Evolutionary conservation across 768 basidiomycete species (phyloP).

Genomic region (Leccinum rimulosum): DNA sequence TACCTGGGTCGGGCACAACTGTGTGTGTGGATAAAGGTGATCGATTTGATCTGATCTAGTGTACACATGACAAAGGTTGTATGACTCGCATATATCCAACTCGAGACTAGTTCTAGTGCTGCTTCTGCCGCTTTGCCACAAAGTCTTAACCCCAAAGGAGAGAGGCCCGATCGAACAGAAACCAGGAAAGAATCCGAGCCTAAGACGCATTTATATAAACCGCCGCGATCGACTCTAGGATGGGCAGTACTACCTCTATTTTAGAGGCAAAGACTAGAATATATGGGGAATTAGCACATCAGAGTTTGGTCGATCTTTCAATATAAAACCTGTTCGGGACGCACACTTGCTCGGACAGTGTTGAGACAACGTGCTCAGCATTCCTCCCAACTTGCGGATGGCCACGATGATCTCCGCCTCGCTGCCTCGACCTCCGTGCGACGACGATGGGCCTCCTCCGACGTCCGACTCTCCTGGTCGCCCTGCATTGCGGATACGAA

Average conservation of each 20-base stretch:
- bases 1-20: background rate
- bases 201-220: background rate
- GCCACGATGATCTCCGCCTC: constrained; percentile 13
- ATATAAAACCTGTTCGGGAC: constrained; percentile 1
- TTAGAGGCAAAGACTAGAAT: constrained; percentile 20
- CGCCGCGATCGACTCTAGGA: constrained; percentile 20
- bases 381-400: constrained; percentile 15
- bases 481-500: constrained; percentile 14
- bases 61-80: background rate
- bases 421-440: constrained; percentile 1
- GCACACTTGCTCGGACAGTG: constrained; percentile 19
- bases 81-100: background rate
- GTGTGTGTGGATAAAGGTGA: background rate
- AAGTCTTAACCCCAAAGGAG: background rate
- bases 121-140: background rate
- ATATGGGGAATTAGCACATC: background rate
- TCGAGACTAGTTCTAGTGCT: background rate
- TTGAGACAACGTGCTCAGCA: constrained; percentile 18
- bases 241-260: constrained; percentile 25
- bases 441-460: background rate
- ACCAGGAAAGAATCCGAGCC: background rate
- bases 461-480: background rate
- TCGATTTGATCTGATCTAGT: background rate
- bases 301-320: background rate
- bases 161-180: background rate